These are phyloP conservation scores for Aphanomyces cochlioides DNA, from an alignment of 352 stramenopile genomes.

Conservation along the genomic window DNA sequence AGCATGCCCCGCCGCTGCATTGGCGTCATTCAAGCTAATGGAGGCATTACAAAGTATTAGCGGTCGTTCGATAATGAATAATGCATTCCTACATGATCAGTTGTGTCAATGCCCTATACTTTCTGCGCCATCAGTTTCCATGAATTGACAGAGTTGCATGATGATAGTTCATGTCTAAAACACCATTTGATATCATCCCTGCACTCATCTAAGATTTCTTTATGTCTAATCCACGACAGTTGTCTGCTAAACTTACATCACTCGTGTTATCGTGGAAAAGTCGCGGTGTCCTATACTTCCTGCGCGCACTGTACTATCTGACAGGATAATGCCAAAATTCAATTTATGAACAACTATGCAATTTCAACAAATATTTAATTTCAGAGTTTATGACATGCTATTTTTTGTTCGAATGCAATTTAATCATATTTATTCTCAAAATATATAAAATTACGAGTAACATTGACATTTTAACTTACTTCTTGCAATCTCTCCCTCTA, in stretches of 20 bases:
- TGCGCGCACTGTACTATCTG: not conserved
- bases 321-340: too few relatives aligned
- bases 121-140: not conserved
- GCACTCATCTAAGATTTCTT: not conserved
- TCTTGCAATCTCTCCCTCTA: too few relatives aligned
- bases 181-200: not conserved
- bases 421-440: too few relatives aligned
- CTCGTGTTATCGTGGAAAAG: not conserved
- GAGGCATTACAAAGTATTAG: not conserved
- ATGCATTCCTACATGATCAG: not conserved
- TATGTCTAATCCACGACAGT: not conserved
- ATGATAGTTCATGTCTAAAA: not conserved
- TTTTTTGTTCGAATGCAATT: too few relatives aligned
- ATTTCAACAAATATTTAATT: too few relatives aligned
- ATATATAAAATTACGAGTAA: too few relatives aligned
- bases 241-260: not conserved
- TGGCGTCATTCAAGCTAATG: constrained; percentile 3
- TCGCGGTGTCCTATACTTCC: not conserved
- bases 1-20: constrained; percentile 1
- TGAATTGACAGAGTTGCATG: not conserved
- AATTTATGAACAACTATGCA: too few relatives aligned
- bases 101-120: constrained; percentile 1
- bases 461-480: too few relatives aligned
- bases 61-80: not conserved
- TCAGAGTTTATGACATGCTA: too few relatives aligned